These are phyloP conservation scores for Trypanosoma platydactyli DNA, from an alignment of 208 protist genomes.

Conservation along the genomic window DNA sequence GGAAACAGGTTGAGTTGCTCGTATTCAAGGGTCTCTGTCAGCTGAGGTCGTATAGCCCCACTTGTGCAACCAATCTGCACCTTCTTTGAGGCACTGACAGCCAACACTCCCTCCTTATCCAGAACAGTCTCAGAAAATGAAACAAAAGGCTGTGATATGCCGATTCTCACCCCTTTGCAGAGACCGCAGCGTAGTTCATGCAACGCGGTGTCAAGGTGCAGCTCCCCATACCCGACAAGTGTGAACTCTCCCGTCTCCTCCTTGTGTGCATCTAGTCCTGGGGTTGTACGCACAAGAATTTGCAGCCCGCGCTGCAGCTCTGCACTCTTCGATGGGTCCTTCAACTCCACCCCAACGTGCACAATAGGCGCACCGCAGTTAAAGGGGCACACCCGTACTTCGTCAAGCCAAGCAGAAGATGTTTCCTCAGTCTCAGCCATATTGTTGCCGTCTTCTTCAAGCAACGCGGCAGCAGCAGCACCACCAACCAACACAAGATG, in stretches of 20 bases:
- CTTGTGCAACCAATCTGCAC: conserved; percentile 51
- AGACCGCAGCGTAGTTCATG: conserved; percentile 94
- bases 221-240: conserved; percentile 97
- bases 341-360: conserved; percentile 97
- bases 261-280: conserved; percentile 87
- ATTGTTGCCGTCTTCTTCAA: conserved; percentile 33
- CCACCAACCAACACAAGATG: conserved; percentile 66
- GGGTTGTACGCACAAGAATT: conserved; percentile 91
- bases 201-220: conserved; percentile 98
- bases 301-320: conserved; percentile 95
- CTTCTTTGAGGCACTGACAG: conserved; percentile 50
- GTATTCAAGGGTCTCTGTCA: conserved; percentile 54
- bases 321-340: conserved; percentile 94
- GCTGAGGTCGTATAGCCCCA: conserved; percentile 37
- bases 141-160: conserved; percentile 95
- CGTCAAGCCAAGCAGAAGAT: conserved; percentile 44
- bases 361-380: conserved; percentile 55
- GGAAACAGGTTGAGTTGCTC: conserved; percentile 53
- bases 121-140: conserved; percentile 97
- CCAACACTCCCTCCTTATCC: conserved; percentile 81
- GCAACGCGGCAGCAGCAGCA: conserved; percentile 32
- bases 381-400: conserved; percentile 41
- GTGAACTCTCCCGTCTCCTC: conserved; percentile 99
- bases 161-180: conserved; percentile 56
- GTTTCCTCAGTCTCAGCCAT: not conserved